Evolutionary conservation across 495 filamentous ascomycete species (phyloP).

Genomic region (Hyaloscypha variabilis): DNA sequence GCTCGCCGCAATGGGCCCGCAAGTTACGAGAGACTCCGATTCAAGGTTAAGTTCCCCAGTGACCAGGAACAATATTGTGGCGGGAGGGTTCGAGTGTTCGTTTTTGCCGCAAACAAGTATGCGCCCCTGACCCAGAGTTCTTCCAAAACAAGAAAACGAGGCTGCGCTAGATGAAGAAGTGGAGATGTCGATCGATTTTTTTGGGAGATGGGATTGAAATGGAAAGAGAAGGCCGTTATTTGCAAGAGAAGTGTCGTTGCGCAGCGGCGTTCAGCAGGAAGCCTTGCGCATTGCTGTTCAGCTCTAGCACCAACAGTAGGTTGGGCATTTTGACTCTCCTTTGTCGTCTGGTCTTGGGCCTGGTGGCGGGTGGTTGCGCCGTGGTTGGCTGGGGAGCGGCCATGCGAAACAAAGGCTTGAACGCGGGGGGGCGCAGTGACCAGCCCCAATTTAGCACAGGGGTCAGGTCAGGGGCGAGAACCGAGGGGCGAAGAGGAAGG

Average conservation of each 20-base stretch:
- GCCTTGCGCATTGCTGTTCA: neutral
- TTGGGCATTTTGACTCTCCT: neutral
- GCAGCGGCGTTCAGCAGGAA: neutral
- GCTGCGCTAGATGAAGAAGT: neutral
- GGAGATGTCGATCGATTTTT: neutral
- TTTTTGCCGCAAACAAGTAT: neutral
- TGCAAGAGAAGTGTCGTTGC: neutral
- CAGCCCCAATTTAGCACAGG: neutral
- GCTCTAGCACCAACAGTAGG: neutral
- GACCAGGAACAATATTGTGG: neutral
- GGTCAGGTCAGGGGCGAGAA: neutral
- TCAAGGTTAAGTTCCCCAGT: neutral
- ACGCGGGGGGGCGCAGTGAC: neutral
- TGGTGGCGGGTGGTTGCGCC: neutral
- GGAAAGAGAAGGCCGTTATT: neutral
- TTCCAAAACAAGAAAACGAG: neutral
- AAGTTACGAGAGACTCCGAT: neutral
- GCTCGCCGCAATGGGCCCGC: neutral
- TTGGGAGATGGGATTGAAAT: neutral
- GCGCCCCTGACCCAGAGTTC: neutral
- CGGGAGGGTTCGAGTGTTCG: neutral
- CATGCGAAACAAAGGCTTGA: slow-evolving; percentile 5
- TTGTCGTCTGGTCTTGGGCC: neutral
- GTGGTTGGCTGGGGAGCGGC: slow-evolving; percentile 11
- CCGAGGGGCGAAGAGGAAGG: too few relatives aligned